Evolutionary conservation across 192 early-diverging fungal genomes (phyloP), one percentile per base, ranked within the genome.

Genomic region (Rhizoclosmatium globosum): DNA sequence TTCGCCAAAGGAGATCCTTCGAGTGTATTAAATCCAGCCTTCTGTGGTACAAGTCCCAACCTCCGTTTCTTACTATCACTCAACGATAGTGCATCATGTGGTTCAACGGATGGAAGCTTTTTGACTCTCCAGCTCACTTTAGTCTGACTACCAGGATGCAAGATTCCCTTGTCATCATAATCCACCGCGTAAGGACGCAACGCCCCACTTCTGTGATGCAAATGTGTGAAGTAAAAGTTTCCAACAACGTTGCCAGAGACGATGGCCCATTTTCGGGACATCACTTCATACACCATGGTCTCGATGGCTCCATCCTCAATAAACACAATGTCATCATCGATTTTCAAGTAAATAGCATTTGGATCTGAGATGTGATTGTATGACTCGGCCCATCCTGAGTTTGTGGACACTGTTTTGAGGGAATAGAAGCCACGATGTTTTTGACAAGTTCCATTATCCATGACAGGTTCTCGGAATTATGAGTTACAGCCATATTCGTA

Each of bases 301-400:
- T 57, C 56, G 21, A 57, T 17, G 13, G 56, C 21, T 1, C 56
- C 56, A n/a, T 57, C 56, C 56, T 57, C 56, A 57, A 57, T 57
- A 57, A 57, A 57, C 56, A 57, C 56, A 57, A 57, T n/a, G 21
- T 57, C 56, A n/a, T 57, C 56, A 57, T 57, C 56, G 15, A 57
- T 57, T 57, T 57, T 57, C 13, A 57, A 17, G 21, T 57, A 57
- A n/a, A 57, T n/a, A n/a, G 56, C 56, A 57, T 57, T n/a, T 17
- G 56, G 56, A 57, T 57, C 21, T 13, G 56, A 17, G 21, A 57
- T 57, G 56, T 57, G 56, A 17, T n/a, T 57, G 56, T 57, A 57
- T 13, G 13, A 17, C 21, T 57, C 56, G 21, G 56, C 21, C 56
- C 56, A 57, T 17, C 15, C 13, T n/a, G 56, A 57, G 56, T 57